Base-by-base conservation (phyloP, 768 basidiomycete genomes). In the Pisolithus microcarpus region DNA sequence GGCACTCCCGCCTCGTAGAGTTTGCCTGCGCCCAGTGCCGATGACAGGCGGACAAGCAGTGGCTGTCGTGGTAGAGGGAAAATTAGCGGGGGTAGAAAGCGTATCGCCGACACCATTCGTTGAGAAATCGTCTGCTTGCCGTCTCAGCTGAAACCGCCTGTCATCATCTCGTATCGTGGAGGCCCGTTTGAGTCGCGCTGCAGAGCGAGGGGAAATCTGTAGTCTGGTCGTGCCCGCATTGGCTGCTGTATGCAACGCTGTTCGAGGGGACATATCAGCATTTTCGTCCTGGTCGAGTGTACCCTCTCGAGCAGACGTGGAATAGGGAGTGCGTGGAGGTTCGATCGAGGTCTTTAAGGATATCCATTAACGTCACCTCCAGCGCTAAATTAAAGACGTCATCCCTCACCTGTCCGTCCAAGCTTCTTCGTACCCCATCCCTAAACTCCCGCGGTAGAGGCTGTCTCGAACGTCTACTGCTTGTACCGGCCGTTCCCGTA, bases 1-100 rank as follows among this genome's bases (percentile, higher is more conserved):
- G 3, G 80, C 83, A 61, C 84, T 87, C 5, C 87, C 87, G 0
- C 76, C 77, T 34, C 87, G 71, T 15, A 76, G 62, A 28, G 73
- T 73, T 60, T 86, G 86, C 39, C 76, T 68, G 24, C 78, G 68
- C 26, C 82, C 84, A 26, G 46, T 24, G 15, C 62, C 34, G 5
- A 11, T 5, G 34, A 34, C 60, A 0, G 51, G 62, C 19, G 5
- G 34, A 5, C 53, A 49, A 19, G 62, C n/a, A 15, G 43, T 13
- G 7, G 21, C 43, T 2, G 43, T 18, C 21, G 26, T 28, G 24
- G 43, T 30, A 5, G 43, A 42, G 6, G 31, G 11, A 13, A 34
- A 34, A 34, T 9, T 11, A 34, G 31, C 11, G 10, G 9, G 31
- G 10, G 13, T 34, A 13, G 34, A 34, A 15, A 11, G 34, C 34